Conservation (phyloP, 2,329 filamentous ascomycete genomes). For the Chaetomium globosum region DNA sequence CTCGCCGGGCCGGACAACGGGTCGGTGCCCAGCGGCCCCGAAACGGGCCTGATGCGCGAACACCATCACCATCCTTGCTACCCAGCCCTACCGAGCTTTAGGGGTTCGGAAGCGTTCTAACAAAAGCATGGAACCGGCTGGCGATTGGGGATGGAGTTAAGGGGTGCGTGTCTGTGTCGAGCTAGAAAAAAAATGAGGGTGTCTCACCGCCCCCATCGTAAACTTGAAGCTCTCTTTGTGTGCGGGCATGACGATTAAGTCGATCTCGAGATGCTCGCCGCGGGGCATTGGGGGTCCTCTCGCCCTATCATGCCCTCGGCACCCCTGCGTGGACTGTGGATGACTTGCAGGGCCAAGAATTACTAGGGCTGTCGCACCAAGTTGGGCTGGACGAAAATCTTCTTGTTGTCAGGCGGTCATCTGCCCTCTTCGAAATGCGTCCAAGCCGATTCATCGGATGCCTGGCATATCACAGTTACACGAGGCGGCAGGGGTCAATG, state of each 20-base stretch:
- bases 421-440: constrained; percentile 5
- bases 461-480: constrained; percentile 5
- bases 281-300: constrained; percentile 1
- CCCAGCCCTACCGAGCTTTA: not conserved
- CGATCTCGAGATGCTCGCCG: constrained; percentile 4
- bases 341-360: constrained; percentile 33
- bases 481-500: not conserved
- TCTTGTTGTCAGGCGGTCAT: constrained; percentile 17
- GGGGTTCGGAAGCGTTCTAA: not conserved
- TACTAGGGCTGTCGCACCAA: constrained; percentile 22
- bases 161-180: not conserved
- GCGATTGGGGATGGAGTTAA: not conserved
- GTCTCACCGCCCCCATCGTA: not conserved
- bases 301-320: constrained; percentile 20
- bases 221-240: not conserved
- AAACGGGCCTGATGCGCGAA: constrained; percentile 2
- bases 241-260: not conserved
- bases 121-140: not conserved
- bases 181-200: not conserved
- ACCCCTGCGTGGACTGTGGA: constrained; percentile 24
- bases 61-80: not conserved
- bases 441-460: constrained; percentile 1
- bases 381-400: constrained; percentile 29
- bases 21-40: constrained; percentile 15
- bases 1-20: constrained; percentile 12